Base-by-base conservation (phyloP, 768 basidiomycete species). In the Brasilioporus rufonigricans region DNA sequence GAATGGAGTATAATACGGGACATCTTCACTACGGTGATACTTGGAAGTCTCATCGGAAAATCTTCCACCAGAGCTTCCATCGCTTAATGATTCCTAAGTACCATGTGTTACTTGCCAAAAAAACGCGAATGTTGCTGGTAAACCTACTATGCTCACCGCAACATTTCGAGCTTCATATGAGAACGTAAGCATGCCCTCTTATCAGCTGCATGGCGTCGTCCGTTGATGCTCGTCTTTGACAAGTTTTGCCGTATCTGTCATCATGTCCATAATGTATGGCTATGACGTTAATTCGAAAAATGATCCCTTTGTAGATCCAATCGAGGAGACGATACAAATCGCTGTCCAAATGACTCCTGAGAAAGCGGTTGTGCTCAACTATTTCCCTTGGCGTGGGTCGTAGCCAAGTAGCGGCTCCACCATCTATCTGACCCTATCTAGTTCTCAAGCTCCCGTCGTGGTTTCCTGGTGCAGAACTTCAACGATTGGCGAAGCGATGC, bases 1-100 rank as follows among this genome's bases (percentile, higher is more conserved):
- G 65, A 18, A 23, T 65, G 40, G 61, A 63, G n/a, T 67, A 59
- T 21, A 67, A 57, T 49, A 65, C 62, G 23, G 61, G 52, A 0
- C 56, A 65, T 43, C 27, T 62, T n/a, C 52, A 56, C 11, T 67
- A 61, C 23, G 61, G 58, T 18, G 55, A 61, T 9, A 36, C 43
- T 24, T 64, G 56, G 53, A 60, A 50, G 19, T n/a, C 31, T 31
- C 65, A 67, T 21, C 44, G 58, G 23, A 63, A 52, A 21, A 48
- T 69, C 6, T 51, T 59, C 10, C 50, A 58, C 27, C 59, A 56
- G 32, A 48, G 35, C 14, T 39, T 68, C 4, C 48, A 53, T 21
- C 52, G 43, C 14, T 45, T 57, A n/a, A 35, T 47, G 5, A 49
- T 61, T 21, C 40, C 39, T 32, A 48, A 43, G 29, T 50, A 69